Conservation (phyloP, 768 basidiomycete species). For the Amyloporia xantha region DNA sequence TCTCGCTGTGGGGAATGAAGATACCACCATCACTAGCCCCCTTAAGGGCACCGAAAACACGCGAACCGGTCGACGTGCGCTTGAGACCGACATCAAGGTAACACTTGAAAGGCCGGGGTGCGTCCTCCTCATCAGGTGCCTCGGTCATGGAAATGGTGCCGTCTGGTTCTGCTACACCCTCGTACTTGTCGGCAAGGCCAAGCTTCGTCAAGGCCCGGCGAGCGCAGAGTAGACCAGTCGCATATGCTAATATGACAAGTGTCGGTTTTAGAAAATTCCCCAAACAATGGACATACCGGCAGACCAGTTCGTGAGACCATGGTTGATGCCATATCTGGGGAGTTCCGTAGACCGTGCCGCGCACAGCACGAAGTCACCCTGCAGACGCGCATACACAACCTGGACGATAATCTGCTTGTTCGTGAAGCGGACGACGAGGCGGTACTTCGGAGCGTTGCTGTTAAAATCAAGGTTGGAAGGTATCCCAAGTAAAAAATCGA, state of each 20-base stretch:
- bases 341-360: slow-evolving; percentile 89
- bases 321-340: slow-evolving; percentile 92
- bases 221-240: slow-evolving; percentile 91
- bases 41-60: slow-evolving; percentile 98
- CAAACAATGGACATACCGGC: slow-evolving; percentile 43
- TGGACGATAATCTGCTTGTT: slow-evolving; percentile 95
- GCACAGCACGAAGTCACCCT: slow-evolving; percentile 91
- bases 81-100: slow-evolving; percentile 98
- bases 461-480: neutral
- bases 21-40: slow-evolving; percentile 97
- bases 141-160: slow-evolving; percentile 83
- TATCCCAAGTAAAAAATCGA: neutral
- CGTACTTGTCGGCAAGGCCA: slow-evolving; percentile 95
- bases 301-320: slow-evolving; percentile 98
- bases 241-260: slow-evolving; percentile 67
- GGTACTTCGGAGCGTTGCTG: slow-evolving; percentile 95
- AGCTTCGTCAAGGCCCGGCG: slow-evolving; percentile 94
- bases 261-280: neutral
- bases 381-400: slow-evolving; percentile 94
- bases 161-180: slow-evolving; percentile 88
- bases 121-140: slow-evolving; percentile 82
- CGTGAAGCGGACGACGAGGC: slow-evolving; percentile 97
- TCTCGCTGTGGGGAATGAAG: slow-evolving; percentile 95
- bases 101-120: slow-evolving; percentile 96
- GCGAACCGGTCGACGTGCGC: slow-evolving; percentile 95